These are phyloP conservation scores for Xylariaceae sp. DNA, from an alignment of 2,329 filamentous ascomycete genomes.

Conservation along the genomic window DNA sequence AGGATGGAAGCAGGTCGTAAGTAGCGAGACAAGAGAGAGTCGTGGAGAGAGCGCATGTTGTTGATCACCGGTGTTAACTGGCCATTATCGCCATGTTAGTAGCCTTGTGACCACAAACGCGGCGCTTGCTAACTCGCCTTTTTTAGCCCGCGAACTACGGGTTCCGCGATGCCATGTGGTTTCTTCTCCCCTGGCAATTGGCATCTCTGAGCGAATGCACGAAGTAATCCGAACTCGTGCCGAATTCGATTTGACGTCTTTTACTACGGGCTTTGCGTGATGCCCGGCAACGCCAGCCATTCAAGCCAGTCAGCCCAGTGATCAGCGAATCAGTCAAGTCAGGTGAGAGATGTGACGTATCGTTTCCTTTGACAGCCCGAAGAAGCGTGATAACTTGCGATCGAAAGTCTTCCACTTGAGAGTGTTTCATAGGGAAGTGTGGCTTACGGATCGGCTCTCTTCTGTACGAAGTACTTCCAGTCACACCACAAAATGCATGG, in stretches of 20 bases:
- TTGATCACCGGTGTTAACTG: too few species aligned
- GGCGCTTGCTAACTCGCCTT: background rate
- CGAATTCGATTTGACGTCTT: too few species aligned
- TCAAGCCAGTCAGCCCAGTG: background rate
- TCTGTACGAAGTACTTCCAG: too few species aligned
- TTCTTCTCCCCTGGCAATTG: background rate
- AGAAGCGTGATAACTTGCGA: too few species aligned
- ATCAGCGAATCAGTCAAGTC: background rate
- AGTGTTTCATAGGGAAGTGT: background rate
- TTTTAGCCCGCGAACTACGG: background rate
- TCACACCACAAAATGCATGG: too few species aligned
- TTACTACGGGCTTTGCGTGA: background rate
- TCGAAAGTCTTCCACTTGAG: too few species aligned
- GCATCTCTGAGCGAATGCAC: background rate
- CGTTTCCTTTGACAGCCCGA: background rate
- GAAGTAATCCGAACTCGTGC: too few species aligned
- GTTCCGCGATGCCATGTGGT: background rate
- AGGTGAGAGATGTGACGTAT: background rate
- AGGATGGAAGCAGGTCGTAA: too few species aligned
- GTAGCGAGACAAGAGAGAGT: too few species aligned
- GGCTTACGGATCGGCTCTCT: background rate
- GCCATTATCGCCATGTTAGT: background rate
- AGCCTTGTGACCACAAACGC: background rate
- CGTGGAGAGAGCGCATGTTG: too few species aligned
- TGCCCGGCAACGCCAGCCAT: background rate